phyloP scores from a whole-genome alignment of 768 basidiomycete species.

The Lactifluus pinguis region DNA sequence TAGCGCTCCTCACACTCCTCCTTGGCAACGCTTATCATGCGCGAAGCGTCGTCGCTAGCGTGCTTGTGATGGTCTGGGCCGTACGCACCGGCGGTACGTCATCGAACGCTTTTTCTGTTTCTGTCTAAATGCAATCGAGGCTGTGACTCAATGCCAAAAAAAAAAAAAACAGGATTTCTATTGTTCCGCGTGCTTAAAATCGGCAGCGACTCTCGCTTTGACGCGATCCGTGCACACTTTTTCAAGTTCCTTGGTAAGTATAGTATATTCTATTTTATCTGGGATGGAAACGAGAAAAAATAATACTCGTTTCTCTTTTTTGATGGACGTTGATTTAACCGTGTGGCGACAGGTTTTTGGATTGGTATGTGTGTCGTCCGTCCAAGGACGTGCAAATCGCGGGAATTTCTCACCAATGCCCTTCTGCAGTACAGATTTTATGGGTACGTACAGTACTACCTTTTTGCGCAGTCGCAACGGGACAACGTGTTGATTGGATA shows the following conservation, averaged over 20 bases:
- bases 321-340: too few species aligned
- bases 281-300: too few species aligned
- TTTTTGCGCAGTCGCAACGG: not conserved
- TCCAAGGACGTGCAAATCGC: too few species aligned
- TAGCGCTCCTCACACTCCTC: slow-evolving; percentile 53
- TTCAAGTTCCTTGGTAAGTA: slow-evolving; percentile 45
- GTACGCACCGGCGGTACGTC: slow-evolving; percentile 41
- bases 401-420: too few species aligned
- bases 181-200: slow-evolving; percentile 62
- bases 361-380: not conserved
- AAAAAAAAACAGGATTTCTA: slow-evolving; percentile 50
- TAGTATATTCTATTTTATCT: too few species aligned
- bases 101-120: too few species aligned
- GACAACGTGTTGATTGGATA: not conserved
- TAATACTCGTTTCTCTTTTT: too few species aligned
- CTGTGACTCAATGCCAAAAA: too few species aligned
- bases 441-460: not conserved
- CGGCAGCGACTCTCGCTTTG: slow-evolving; percentile 58
- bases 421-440: not conserved
- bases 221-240: slow-evolving; percentile 56
- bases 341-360: not conserved
- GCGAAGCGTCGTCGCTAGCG: slow-evolving; percentile 46
- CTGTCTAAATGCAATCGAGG: too few species aligned
- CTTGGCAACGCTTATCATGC: slow-evolving; percentile 52
- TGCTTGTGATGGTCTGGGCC: slow-evolving; percentile 64